phyloP scores from a whole-genome alignment of 169 alveolate species.

The Theileria orientalis region DNA sequence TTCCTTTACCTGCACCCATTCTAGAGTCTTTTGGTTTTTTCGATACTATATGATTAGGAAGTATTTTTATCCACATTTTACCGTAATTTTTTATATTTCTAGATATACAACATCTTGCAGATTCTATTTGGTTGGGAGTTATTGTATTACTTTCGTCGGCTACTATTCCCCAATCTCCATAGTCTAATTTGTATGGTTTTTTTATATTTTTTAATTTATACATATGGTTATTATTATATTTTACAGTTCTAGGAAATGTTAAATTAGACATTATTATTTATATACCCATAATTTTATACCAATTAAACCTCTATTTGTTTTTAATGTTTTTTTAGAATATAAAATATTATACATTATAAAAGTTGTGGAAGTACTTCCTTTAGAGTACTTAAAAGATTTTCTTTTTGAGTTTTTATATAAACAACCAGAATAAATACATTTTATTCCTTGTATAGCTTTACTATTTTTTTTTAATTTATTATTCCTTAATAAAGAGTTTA shows the following conservation, averaged over 20 bases:
- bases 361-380: conserved; percentile 13
- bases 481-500: conserved; percentile 29
- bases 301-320: conserved; percentile 19
- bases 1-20: conserved; percentile 69
- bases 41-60: conserved; percentile 24
- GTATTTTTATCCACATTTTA: conserved; percentile 36
- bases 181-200: conserved; percentile 6
- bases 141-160: conserved; percentile 15
- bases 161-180: conserved; percentile 55
- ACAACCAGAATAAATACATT: conserved; percentile 51
- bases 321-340: conserved; percentile 5
- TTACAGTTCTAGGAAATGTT: neutral
- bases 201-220: conserved; percentile 25
- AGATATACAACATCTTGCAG: conserved; percentile 35
- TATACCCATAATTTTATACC: conserved; percentile 41
- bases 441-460: neutral
- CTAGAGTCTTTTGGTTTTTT: conserved; percentile 60
- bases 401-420: conserved; percentile 19
- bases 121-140: conserved; percentile 56
- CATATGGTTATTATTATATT: conserved; percentile 21
- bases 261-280: conserved; percentile 13
- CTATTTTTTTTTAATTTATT: neutral
- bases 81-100: conserved; percentile 41
- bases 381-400: conserved; percentile 19
- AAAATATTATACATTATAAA: conserved; percentile 19